A percentile compares a stretch with the other conserved stretches of the same genome.
phyloP scores from a whole-genome alignment of 73 alveolate genomes.

The Diophrys sp. region DNA sequence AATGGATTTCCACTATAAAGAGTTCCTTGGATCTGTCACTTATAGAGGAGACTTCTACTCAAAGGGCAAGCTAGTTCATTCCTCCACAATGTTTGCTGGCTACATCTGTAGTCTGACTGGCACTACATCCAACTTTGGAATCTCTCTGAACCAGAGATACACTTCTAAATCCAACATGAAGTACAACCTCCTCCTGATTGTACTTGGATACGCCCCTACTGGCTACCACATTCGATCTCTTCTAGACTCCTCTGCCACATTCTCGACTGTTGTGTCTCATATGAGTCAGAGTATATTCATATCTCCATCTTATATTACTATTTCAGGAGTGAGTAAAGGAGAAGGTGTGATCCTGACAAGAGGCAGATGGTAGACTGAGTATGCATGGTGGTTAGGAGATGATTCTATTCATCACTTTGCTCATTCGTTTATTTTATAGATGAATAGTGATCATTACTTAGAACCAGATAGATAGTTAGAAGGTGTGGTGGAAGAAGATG shows the following conservation, averaged over 20 bases:
- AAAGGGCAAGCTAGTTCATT: slow-evolving; percentile 32
- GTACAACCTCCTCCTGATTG: neutral
- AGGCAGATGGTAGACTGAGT: neutral
- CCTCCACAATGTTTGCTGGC: slow-evolving; percentile 46
- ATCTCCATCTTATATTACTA: neutral
- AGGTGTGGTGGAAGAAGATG: neutral
- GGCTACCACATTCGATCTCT: neutral
- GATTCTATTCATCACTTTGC: neutral
- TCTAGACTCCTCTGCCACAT: neutral
- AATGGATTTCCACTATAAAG: slow-evolving; percentile 43
- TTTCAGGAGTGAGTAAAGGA: neutral
- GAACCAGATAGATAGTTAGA: neutral
- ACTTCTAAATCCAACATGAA: neutral
- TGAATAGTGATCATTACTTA: neutral
- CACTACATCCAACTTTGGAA: neutral
- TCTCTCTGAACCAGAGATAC: neutral
- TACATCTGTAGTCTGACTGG: slow-evolving; percentile 42
- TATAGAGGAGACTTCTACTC: slow-evolving; percentile 17
- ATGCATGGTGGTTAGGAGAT: neutral
- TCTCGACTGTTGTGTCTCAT: neutral
- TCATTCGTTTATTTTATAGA: neutral
- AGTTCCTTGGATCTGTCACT: slow-evolving; percentile 1
- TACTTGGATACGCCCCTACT: neutral
- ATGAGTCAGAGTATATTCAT: neutral
- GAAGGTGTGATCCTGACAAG: neutral